These are phyloP conservation scores for Diophrys sp. DNA, from an alignment of 73 alveolate species.

Conservation along the genomic window DNA sequence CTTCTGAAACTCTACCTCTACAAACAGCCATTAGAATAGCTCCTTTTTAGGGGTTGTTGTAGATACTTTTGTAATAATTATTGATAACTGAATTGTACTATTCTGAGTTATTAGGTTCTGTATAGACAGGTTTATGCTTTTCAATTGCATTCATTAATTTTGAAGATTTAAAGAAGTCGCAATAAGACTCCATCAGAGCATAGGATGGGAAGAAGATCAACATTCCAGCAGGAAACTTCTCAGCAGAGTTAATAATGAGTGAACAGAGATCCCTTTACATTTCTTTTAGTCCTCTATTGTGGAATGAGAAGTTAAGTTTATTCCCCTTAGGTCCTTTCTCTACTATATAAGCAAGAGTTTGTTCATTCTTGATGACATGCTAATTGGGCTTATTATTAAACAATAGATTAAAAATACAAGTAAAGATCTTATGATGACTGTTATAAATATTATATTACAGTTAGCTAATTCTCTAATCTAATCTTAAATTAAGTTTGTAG, in stretches of 20 bases:
- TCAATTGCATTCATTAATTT: conserved; percentile 30
- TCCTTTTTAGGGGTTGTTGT: conserved; percentile 68
- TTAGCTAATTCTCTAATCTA: background rate
- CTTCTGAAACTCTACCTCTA: conserved; percentile 93
- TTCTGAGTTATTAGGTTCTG: conserved; percentile 56
- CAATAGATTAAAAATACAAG: no score
- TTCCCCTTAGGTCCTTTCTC: no score
- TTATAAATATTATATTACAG: no score
- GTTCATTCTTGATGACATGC: no score
- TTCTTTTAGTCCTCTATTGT: no score
- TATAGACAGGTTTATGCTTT: conserved; percentile 32
- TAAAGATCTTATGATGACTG: no score
- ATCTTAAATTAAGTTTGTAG: background rate
- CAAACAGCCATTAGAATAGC: conserved; percentile 91
- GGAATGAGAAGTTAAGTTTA: no score
- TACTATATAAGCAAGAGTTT: no score
- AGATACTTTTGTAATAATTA: no score
- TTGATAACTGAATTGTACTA: conserved; percentile 40
- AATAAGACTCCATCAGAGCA: conserved; percentile 53
- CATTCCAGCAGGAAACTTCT: conserved; percentile 91
- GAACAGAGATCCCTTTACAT: no score
- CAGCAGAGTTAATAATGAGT: no score
- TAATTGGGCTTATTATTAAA: no score
- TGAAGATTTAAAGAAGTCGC: conserved; percentile 54
- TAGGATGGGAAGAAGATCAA: conserved; percentile 84